Evolutionary conservation across 495 filamentous ascomycete genomes (phyloP), one percentile per base, ranked within the genome.

Genomic region (Neurospora sp.): DNA sequence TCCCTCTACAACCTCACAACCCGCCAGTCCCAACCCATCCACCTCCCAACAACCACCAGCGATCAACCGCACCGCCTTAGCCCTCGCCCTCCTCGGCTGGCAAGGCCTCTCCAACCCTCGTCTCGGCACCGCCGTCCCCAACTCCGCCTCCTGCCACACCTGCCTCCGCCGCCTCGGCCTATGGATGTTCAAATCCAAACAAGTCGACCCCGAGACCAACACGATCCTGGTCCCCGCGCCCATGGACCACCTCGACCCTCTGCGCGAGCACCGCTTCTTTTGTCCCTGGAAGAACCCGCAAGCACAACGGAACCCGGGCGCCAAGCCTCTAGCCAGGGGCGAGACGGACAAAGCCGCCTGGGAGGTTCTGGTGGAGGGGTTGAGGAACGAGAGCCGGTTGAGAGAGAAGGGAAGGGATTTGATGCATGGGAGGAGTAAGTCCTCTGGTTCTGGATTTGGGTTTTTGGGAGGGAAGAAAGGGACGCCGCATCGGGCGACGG

Each of bases 151-250:
- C 0, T 99, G 96, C 79, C 84, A 88, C 69, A 91, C 91, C 44
- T 99, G 96, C 78, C 93, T 97, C 77, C 89, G 94, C 73, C 89
- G 94, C 8, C 85, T 98, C 1, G 96, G 96, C 1, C 87, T 99
- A 8, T 99, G 96, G 96, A 90, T 99, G 83, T 99, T 97, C 84
- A 92, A 90, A 77, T 83, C 84, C 76, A 88, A 87, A 74, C 82
- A 86, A 73, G 76, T 88, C 39, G 82, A 86, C 75, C 77, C 81
- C 4, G 75, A 76, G 40, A 83, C 81, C 62, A 83, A 84, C 8
- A 84, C 86, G 71, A 81, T 86, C 23, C 81, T 89, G 4, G 86
- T 85, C 18, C 88, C 88, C 35, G 84, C 87, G 8, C 83, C 88
- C 10, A 87, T 93, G 80, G 87, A 87, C 73, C 86, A 88, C 40